A percentile compares a stretch with the other conserved stretches of the same genome.
Conservation (phyloP, 1,139 yeast genomes). For the Debaryomyces fabryi region DNA sequence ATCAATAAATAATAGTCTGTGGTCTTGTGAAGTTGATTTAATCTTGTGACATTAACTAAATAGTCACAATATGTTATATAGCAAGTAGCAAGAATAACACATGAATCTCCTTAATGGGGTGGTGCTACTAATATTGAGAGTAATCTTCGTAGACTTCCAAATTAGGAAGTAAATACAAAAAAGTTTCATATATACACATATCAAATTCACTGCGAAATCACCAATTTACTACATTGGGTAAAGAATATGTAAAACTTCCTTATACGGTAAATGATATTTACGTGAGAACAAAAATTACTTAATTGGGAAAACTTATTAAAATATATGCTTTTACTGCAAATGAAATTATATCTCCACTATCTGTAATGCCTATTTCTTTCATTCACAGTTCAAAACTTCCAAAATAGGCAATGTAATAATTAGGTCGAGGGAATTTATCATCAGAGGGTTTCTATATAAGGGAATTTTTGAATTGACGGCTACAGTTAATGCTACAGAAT, state of each 20-base stretch:
- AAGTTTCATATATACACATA: not conserved
- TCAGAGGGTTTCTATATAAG: conserved; percentile 9
- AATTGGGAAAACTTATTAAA: conserved; percentile 16
- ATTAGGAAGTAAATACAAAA: conserved; percentile 9
- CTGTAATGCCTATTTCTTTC: not conserved
- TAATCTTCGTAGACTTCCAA: conserved; percentile 7
- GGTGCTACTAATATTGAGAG: not conserved
- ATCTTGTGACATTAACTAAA: not conserved
- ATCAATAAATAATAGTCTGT: not conserved
- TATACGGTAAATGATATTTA: conserved; percentile 2
- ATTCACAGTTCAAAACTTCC: conserved; percentile 1
- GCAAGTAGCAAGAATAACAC: not conserved
- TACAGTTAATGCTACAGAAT: conserved; percentile 2
- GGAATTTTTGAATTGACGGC: conserved; percentile 7
- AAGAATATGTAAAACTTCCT: conserved; percentile 5
- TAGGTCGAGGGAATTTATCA: conserved; percentile 3
- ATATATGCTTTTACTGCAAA: conserved; percentile 2
- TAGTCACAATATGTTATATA: not conserved
- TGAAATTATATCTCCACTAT: conserved; percentile 4
- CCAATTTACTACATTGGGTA: conserved; percentile 3
- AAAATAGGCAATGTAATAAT: not conserved
- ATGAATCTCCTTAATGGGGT: too few species aligned
- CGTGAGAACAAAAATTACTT: conserved; percentile 14
- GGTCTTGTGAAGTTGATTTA: not conserved
- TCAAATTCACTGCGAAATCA: not conserved